These are phyloP conservation scores for Gracilaria gracilis DNA, from an alignment of 23 red algal genomes.

Conservation along the genomic window DNA sequence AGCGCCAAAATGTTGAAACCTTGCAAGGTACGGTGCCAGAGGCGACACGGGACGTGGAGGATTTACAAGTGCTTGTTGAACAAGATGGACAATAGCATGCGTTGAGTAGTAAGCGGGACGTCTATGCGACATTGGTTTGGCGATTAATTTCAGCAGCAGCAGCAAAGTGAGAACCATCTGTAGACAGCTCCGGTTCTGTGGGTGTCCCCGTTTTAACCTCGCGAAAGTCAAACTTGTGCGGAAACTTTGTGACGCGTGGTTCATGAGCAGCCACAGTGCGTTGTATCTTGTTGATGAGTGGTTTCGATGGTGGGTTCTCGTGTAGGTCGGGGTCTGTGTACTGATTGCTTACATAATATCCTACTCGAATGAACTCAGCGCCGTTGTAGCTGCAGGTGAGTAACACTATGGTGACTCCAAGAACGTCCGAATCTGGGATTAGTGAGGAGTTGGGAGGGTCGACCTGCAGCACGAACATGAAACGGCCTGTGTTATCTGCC, in stretches of 20 bases:
- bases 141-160: conserved; percentile 22
- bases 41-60: not conserved
- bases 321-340: conserved; percentile 62
- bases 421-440: conserved; percentile 75
- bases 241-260: conserved; percentile 92
- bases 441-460: conserved; percentile 76
- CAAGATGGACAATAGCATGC: not conserved
- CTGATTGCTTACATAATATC: conserved; percentile 99
- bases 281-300: conserved; percentile 67
- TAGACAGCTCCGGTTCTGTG: conserved; percentile 62
- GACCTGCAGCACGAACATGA: conserved; percentile 97
- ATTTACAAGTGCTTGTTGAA: not conserved
- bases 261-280: conserved; percentile 85
- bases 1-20: not conserved
- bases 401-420: conserved; percentile 94
- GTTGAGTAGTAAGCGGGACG: not conserved
- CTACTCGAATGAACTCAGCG: conserved; percentile 94
- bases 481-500: conserved; percentile 86
- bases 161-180: conserved; percentile 58
- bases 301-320: conserved; percentile 68
- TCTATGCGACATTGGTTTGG: conserved; percentile 49
- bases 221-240: conserved; percentile 91
- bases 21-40: not conserved
- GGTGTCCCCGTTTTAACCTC: conserved; percentile 34
- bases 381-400: conserved; percentile 89